Evolutionary conservation across 176 grass and related monocot genomes (phyloP).

Genomic region (Lolium multiflorum): DNA sequence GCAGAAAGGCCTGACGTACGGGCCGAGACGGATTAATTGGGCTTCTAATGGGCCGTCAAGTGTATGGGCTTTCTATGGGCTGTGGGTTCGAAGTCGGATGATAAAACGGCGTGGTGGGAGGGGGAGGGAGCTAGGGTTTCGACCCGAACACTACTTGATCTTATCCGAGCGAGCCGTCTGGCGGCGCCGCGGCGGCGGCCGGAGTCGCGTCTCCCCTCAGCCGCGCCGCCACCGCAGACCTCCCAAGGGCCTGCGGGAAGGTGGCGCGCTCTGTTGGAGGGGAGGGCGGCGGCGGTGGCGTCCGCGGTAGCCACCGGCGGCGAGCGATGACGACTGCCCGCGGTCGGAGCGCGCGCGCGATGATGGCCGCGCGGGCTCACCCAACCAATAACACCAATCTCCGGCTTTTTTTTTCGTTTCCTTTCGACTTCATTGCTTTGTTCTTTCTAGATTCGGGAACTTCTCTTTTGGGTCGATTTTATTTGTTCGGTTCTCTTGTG

Average conservation of each 20-base stretch:
- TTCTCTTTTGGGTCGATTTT: background rate
- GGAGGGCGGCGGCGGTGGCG: background rate
- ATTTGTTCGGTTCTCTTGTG: background rate
- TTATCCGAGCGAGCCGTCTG: conserved; percentile 50
- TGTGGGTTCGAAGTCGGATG: background rate
- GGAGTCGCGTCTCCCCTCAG: conserved; percentile 27
- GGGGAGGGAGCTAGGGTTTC: conserved; percentile 30
- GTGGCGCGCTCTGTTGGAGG: background rate
- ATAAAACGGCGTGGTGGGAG: conserved; percentile 30
- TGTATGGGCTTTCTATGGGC: background rate
- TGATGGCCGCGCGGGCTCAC: conserved; percentile 41
- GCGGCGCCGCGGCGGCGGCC: conserved; percentile 35
- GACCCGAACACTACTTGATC: conserved; percentile 55
- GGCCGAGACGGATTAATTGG: background rate
- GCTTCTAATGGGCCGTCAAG: conserved; percentile 1
- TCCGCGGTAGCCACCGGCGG: background rate
- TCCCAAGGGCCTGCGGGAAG: background rate
- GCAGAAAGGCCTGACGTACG: accelerated
- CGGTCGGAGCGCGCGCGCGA: conserved; percentile 55
- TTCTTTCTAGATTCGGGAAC: background rate
- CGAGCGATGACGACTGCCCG: conserved; percentile 55
- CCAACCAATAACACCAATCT: conserved; percentile 27
- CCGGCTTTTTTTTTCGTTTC: background rate
- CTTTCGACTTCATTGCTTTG: background rate
- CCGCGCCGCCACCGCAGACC: conserved; percentile 1